Evolutionary conservation across 2,329 filamentous ascomycete species (phyloP), one percentile per base, ranked within the genome.

Genomic region (Talaromyces sp.): DNA sequence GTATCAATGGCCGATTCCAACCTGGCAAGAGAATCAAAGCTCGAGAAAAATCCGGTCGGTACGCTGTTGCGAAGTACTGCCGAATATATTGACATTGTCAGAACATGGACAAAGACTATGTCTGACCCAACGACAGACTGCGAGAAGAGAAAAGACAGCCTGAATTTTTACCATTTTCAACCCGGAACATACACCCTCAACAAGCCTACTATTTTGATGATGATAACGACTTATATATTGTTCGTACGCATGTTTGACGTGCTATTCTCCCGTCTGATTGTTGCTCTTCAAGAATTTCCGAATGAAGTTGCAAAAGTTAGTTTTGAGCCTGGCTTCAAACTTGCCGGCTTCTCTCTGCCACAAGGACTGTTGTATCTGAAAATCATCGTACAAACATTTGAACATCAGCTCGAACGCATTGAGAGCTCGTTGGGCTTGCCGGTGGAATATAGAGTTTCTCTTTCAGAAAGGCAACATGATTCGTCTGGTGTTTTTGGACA

Each of bases 191-290:
- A 45, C 33, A 47, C 41, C 1, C 59, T 50, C 22, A 33, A 31
- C 25, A 59, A 37, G 8, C 43, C 62, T 11, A 64, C 25, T 17
- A 49, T 64, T 6, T 13, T 64, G 11, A 64, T 64, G 41, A 45
- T 49, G 9, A 64, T 64, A 22, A 59, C 52, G 8, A 58, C 52
- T 13, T 64, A 64, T 50, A 22, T 64, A n/a, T 33, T 56, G 19
- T 39, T 64, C 17, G n/a, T 59, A 19, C 62, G 62, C 15, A 41
- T 64, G 25, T 64, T 35, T 7, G 50, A 64, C 39, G 33, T 58
- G 15, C n/a, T 58, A 22, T 41, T 59, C 37, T 27, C 62, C 1
- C 39, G 62, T 22, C 11, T 64, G 17, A 49, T 15, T 19, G 17
- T 45, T 25, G 35, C 33, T 33, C 62, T 64, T 10, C 27, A 15